Conservation (phyloP, 2,329 filamentous ascomycete species). For the Ascochyta koolunga region DNA sequence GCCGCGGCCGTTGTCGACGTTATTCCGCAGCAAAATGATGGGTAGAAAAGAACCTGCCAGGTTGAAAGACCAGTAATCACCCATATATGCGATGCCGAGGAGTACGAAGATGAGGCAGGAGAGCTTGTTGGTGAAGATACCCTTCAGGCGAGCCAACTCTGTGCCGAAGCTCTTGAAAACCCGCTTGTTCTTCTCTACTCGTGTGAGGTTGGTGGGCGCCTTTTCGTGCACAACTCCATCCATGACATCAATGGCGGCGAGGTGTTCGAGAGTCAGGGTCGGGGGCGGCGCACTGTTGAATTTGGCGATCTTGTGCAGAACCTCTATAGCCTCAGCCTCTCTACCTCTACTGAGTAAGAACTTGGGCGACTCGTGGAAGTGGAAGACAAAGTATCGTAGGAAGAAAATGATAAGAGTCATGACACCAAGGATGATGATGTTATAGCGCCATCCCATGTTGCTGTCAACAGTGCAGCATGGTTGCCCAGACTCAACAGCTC, state of each 20-base stretch:
- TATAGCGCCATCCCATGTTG: conserved; percentile 43
- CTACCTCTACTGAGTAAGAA: conserved; percentile 33
- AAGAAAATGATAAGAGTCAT: conserved; percentile 37
- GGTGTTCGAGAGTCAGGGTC: conserved; percentile 33
- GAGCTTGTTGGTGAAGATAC: conserved; percentile 36
- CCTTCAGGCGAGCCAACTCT: conserved; percentile 35
- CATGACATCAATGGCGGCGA: conserved; percentile 31
- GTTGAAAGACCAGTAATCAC: conserved; percentile 44
- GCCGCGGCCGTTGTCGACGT: conserved; percentile 30
- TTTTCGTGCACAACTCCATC: conserved; percentile 8
- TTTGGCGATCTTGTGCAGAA: conserved; percentile 36
- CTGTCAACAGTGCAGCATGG: conserved; percentile 29
- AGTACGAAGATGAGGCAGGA: conserved; percentile 34
- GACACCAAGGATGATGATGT: conserved; percentile 33
- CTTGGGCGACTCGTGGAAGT: conserved; percentile 39
- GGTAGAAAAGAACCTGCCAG: conserved; percentile 35
- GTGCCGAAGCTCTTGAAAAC: conserved; percentile 29
- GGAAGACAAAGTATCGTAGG: conserved; percentile 37
- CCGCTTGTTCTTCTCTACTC: conserved; percentile 26
- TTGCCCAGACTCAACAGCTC: conserved; percentile 19
- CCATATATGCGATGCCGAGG: conserved; percentile 38
- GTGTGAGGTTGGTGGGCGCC: conserved; percentile 4
- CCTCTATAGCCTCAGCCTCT: conserved; percentile 36
- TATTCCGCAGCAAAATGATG: conserved; percentile 38
- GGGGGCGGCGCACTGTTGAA: conserved; percentile 36